Conservation (phyloP, 345 rosid genomes). For the Ricinus communis region DNA sequence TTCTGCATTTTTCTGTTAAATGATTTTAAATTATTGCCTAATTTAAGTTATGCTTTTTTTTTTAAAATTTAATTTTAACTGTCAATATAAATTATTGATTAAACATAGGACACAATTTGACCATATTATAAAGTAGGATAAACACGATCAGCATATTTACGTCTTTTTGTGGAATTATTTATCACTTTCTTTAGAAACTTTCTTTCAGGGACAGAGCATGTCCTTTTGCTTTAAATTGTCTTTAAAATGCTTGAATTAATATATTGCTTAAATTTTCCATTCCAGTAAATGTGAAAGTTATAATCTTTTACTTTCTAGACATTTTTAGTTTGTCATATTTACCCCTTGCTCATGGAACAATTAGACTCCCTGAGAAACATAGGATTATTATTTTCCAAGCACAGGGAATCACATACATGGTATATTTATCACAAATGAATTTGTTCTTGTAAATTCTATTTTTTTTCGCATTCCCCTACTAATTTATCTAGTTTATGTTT, state of each 20-base stretch:
- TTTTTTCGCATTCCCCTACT: neutral
- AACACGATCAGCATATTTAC: neutral
- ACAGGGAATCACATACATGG: no score
- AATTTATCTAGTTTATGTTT: neutral
- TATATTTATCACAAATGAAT: neutral
- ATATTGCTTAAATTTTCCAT: neutral
- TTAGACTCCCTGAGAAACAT: neutral
- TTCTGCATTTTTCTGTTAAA: no score
- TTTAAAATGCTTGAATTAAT: no score
- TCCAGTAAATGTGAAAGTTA: no score
- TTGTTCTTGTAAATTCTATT: neutral
- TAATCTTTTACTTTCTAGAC: no score
- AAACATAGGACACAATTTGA: neutral
- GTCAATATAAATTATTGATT: neutral
- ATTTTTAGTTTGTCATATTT: neutral
- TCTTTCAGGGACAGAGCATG: neutral
- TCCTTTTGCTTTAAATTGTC: neutral
- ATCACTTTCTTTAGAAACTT: neutral
- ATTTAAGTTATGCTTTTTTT: no score
- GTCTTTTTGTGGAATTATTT: neutral
- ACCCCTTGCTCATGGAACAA: neutral
- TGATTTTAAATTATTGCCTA: neutral
- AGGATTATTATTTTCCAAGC: neutral
- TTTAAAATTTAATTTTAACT: no score
- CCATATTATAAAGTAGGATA: neutral